Conservation (phyloP, 305 asterid species). For the Rubia tinctorum region DNA sequence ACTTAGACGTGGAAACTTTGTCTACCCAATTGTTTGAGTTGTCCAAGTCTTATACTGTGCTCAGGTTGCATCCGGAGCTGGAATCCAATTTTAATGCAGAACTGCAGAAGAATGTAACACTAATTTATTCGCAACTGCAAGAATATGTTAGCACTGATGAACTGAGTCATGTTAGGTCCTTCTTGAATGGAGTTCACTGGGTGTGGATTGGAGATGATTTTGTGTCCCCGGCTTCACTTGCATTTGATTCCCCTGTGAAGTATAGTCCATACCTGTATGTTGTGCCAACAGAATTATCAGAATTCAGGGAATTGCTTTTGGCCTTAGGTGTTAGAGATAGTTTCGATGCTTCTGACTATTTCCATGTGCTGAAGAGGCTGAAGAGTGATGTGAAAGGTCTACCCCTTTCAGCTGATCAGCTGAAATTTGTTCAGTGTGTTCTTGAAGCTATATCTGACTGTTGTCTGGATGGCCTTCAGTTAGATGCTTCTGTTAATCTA, state of each 20-base stretch:
- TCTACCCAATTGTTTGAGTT: constrained; percentile 70
- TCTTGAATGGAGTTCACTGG: constrained; percentile 65
- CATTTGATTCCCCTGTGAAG: constrained; percentile 96
- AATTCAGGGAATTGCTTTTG: constrained; percentile 82
- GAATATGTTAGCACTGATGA: constrained; percentile 53
- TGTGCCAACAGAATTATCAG: constrained; percentile 88
- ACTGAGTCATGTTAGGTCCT: constrained; percentile 48
- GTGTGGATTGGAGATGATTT: constrained; percentile 99
- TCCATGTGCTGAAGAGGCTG: constrained; percentile 58
- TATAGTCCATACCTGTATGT: constrained; percentile 93
- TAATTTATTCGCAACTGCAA: constrained; percentile 75
- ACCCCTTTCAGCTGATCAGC: constrained; percentile 72
- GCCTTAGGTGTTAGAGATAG: constrained; percentile 79
- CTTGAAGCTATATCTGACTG: constrained; percentile 83
- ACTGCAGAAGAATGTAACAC: constrained; percentile 61
- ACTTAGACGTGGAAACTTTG: constrained; percentile 49
- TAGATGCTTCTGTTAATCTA: constrained; percentile 39
- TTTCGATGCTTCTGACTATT: constrained; percentile 75
- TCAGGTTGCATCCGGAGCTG: constrained; percentile 29
- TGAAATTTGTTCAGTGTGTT: constrained; percentile 77
- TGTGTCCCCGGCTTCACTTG: constrained; percentile 80
- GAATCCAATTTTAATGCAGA: constrained; percentile 39
- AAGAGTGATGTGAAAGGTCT: constrained; percentile 63
- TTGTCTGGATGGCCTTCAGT: constrained; percentile 45
- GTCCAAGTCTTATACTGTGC: constrained; percentile 50